These are phyloP conservation scores for Ogataea corticis DNA, from an alignment of 805 yeast genomes.

Conservation along the genomic window DNA sequence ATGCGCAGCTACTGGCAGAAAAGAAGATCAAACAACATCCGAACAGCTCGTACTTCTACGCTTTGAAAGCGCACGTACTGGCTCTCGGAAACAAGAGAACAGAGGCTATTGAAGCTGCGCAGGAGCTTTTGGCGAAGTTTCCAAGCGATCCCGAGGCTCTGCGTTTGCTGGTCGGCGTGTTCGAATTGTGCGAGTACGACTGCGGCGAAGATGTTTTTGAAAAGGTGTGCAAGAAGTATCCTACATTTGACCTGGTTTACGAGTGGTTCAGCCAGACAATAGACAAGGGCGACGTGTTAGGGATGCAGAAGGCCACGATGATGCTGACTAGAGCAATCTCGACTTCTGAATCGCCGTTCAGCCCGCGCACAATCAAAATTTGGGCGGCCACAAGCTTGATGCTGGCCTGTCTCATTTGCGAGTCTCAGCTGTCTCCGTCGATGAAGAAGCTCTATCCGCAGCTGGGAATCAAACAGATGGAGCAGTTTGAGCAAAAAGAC, in stretches of 20 bases:
- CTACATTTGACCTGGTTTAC: slow-evolving; percentile 45
- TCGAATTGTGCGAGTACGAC: slow-evolving; percentile 37
- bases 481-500: slow-evolving; percentile 48
- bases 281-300: slow-evolving; percentile 45
- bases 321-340: slow-evolving; percentile 37
- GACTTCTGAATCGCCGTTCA: slow-evolving; percentile 15
- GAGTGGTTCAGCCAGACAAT: slow-evolving; percentile 61
- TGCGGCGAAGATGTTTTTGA: slow-evolving; percentile 53
- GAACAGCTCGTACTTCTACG: slow-evolving; percentile 52
- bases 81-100: slow-evolving; percentile 35
- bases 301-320: slow-evolving; percentile 57
- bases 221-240: slow-evolving; percentile 56
- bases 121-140: slow-evolving; percentile 31
- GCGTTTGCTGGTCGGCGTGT: slow-evolving; percentile 46
- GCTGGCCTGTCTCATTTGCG: slow-evolving; percentile 37
- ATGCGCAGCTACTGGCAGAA: slow-evolving; percentile 51
- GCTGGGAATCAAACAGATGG: slow-evolving; percentile 60
- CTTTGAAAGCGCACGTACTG: slow-evolving; percentile 40
- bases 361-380: slow-evolving; percentile 40
- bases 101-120: slow-evolving; percentile 37
- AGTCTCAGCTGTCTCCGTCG: slow-evolving; percentile 40
- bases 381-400: slow-evolving; percentile 61
- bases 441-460: slow-evolving; percentile 56
- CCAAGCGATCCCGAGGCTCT: slow-evolving; percentile 61
- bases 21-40: slow-evolving; percentile 57